Evolutionary conservation across 208 protist species (phyloP), one percentile per base, ranked within the genome.

Genomic region (Lotmaria passim): DNA sequence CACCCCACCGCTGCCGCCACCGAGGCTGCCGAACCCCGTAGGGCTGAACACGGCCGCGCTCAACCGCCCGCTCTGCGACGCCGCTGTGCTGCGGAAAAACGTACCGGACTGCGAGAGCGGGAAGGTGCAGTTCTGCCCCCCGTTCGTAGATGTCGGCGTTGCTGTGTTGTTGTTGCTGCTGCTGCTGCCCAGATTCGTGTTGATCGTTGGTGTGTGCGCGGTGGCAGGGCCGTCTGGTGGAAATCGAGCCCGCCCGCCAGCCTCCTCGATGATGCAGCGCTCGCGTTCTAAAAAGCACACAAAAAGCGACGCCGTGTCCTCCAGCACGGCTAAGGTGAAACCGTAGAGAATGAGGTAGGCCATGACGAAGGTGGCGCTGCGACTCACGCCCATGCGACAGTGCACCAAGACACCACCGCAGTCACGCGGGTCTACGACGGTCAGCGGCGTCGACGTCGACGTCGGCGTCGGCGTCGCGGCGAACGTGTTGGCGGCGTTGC

Each of bases 261-360:
- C 58, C 17, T 73, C 61, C 56, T 73, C 58, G 19, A 75, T 57
- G 34, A 69, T 46, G 24, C 30, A 11, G 26, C 59, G 44, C 47
- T 78, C 69, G 14, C 59, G 53, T 66, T 73, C 77, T 0, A 69
- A 26, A 44, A 76, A 65, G 43, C 23, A 24, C 33, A 44, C 56
- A 48, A 81, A 75, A 12, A 81, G 68, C 8, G 64, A 65, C 3
- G 63, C 41, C 12, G 59, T 50, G 41, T 78, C 70, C 33, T 64
- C 59, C 50, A 78, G 48, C 1, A 21, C 41, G 7, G 65, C 70
- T 12, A 94, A 59, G 6, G 47, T 50, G 30, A 70, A 71, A 17
- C 90, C 87, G 62, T 91, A 92, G 23, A 95, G 75, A 26, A 96
- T 93, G 38, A 94, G 69, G 39, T 96, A 96, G 15, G 86, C 87